Percentiles rank a stretch among this genome's conserved stretches.
phyloP scores from a whole-genome alignment of 164 flowering plant species.

The Piper betle region DNA sequence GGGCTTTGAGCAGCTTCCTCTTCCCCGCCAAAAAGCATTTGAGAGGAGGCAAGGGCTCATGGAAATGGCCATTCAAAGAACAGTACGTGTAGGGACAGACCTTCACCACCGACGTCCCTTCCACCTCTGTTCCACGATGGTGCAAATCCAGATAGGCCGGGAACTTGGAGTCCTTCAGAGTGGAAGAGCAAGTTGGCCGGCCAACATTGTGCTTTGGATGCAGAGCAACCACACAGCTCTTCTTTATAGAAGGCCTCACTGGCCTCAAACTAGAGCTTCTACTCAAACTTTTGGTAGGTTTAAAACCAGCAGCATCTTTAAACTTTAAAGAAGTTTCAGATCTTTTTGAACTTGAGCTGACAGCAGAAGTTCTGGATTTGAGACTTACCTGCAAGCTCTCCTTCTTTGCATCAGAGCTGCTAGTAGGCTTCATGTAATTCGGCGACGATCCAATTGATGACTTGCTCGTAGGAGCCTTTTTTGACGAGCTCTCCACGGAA shows the following conservation, averaged over 20 bases:
- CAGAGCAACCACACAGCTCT: slow-evolving; percentile 18
- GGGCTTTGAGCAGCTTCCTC: slow-evolving; percentile 32
- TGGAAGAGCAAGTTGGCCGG: slow-evolving; percentile 73
- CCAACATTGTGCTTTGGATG: slow-evolving; percentile 9
- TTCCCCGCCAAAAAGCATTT: slow-evolving; percentile 40
- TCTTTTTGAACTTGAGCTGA: slow-evolving; percentile 1
- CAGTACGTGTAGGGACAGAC: slow-evolving; percentile 77
- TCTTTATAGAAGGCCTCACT: slow-evolving; percentile 25
- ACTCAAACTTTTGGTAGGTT: slow-evolving; percentile 4
- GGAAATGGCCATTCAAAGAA: slow-evolving; percentile 62
- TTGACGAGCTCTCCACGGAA: no score
- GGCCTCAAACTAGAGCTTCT: slow-evolving; percentile 17
- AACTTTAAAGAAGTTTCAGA: slow-evolving; percentile 4
- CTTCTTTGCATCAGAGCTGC: slow-evolving; percentile 31
- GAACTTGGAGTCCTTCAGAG: slow-evolving; percentile 53
- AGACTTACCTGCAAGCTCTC: slow-evolving; percentile 27
- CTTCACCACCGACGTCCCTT: slow-evolving; percentile 26
- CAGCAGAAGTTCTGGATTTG: slow-evolving; percentile 12
- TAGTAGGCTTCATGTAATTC: slow-evolving; percentile 39
- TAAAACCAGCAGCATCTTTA: slow-evolving; percentile 10
- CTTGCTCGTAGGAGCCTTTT: slow-evolving; percentile 4
- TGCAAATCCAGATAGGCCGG: slow-evolving; percentile 17
- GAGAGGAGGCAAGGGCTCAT: slow-evolving; percentile 36
- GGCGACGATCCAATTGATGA: slow-evolving; percentile 15
- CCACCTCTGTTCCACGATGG: slow-evolving; percentile 29